Conservation (phyloP, 192 early-diverging fungal genomes). For the Mortierella antarctica region DNA sequence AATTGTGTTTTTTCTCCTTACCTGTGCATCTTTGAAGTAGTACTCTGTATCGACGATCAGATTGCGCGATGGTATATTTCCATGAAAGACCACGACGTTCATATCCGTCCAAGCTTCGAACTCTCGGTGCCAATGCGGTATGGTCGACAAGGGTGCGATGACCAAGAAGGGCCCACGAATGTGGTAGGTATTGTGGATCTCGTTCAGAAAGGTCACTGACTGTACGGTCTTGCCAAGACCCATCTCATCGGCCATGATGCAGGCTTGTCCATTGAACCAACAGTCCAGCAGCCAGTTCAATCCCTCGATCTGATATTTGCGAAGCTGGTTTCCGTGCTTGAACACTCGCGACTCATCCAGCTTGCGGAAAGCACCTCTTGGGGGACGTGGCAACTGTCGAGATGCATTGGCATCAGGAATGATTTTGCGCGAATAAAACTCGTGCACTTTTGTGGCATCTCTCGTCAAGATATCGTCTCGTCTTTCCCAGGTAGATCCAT, state of each 20-base stretch:
- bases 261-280: constrained; percentile 82
- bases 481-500: constrained; percentile 79
- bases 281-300: constrained; percentile 87
- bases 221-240: constrained; percentile 89
- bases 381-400: constrained; percentile 55
- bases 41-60: constrained; percentile 87
- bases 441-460: constrained; percentile 70
- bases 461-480: constrained; percentile 64
- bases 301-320: constrained; percentile 85
- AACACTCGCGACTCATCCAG: constrained; percentile 73
- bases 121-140: constrained; percentile 77
- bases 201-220: constrained; percentile 79
- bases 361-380: constrained; percentile 63
- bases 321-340: constrained; percentile 76
- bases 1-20: neutral
- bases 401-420: constrained; percentile 64
- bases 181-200: constrained; percentile 70
- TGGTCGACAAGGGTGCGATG: constrained; percentile 65
- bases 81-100: constrained; percentile 65
- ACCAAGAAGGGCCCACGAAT: constrained; percentile 83
- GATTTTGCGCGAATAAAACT: constrained; percentile 71
- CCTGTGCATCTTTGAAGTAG: constrained; percentile 47
- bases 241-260: constrained; percentile 99
- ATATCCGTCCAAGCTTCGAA: constrained; percentile 51
- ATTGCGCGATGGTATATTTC: constrained; percentile 73